phyloP scores from a whole-genome alignment of 179 eudicot genomes.

The Sideroxylon spinosum region DNA sequence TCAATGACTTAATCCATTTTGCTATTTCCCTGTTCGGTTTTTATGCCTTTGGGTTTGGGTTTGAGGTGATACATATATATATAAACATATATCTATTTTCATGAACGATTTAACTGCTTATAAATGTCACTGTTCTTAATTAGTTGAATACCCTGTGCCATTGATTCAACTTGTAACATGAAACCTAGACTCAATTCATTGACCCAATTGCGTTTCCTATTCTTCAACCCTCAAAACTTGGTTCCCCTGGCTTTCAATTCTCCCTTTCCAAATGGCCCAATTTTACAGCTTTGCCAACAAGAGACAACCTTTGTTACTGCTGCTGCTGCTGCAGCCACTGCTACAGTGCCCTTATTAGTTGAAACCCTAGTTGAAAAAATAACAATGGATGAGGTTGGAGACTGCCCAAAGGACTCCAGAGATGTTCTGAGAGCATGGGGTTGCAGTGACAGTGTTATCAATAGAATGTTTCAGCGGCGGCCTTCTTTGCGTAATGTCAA shows the following conservation, averaged over 20 bases:
- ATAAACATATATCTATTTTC: no score
- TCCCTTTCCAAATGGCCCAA: conserved; percentile 7
- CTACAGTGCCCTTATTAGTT: not conserved
- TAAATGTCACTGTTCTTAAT: no score
- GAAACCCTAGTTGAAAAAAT: conserved; percentile 20
- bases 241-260: not conserved
- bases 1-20: no score
- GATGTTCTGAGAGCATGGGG: conserved; percentile 63
- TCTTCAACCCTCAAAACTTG: not conserved
- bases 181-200: not conserved
- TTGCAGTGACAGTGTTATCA: conserved; percentile 46
- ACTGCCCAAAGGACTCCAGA: conserved; percentile 19
- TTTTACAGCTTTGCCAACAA: conserved; percentile 3
- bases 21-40: no score
- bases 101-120: no score
- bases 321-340: conserved; percentile 4
- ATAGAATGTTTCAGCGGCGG: conserved; percentile 36
- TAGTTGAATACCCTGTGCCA: no score
- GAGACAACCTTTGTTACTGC: conserved; percentile 7
- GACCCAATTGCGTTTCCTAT: not conserved
- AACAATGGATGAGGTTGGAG: conserved; percentile 8
- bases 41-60: no score
- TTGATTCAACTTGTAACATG: not conserved
- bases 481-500: conserved; percentile 45
- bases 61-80: no score